Conservation (phyloP, 257 asterid species). For the Solanum chmielewskii region DNA sequence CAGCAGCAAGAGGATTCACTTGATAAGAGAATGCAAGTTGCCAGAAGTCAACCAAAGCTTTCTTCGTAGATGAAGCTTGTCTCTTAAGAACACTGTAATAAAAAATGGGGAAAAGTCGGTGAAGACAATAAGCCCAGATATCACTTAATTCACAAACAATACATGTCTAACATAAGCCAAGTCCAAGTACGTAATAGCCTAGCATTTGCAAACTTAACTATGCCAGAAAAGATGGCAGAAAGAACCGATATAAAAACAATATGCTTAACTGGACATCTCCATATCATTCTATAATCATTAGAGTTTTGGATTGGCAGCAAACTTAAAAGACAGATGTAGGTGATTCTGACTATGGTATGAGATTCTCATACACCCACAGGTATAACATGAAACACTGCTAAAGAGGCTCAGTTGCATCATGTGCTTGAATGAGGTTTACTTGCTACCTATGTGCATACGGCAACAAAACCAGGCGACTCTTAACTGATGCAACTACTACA, state of each 20-base stretch:
- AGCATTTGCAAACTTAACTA: background rate
- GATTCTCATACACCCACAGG: background rate
- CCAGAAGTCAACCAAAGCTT: conserved; percentile 64
- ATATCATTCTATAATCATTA: background rate
- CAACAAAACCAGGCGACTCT: background rate
- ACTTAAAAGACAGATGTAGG: background rate
- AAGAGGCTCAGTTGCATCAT: background rate
- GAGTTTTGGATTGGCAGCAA: background rate
- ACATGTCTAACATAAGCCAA: background rate
- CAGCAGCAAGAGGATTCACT: conserved; percentile 92
- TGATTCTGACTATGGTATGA: background rate
- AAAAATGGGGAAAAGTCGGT: background rate
- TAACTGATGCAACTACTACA: background rate
- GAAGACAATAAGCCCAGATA: background rate
- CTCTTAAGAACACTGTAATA: conserved; percentile 36
- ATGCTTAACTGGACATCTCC: background rate
- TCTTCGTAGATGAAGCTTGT: conserved; percentile 38
- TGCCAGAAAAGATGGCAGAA: background rate
- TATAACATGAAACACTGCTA: background rate
- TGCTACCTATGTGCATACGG: background rate
- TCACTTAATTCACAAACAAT: background rate
- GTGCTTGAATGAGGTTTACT: background rate
- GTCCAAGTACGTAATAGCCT: background rate
- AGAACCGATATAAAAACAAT: background rate
- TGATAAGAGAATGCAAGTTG: conserved; percentile 92